phyloP scores from a whole-genome alignment of 345 rosid species.

The Punica granatum region DNA sequence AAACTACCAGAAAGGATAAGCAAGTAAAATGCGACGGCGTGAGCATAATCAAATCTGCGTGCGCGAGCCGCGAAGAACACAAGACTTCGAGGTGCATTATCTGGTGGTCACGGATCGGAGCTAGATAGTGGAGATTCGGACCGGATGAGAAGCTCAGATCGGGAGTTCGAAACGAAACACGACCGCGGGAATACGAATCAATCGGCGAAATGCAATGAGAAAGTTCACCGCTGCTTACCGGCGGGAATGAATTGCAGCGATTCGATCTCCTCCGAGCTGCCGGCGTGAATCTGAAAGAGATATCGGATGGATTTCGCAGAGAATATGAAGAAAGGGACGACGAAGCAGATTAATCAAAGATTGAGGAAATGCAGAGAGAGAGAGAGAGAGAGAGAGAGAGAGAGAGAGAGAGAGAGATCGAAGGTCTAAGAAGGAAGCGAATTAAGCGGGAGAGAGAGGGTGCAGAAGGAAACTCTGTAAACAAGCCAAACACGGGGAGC shows the following conservation, averaged over 20 bases:
- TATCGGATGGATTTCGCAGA: not conserved
- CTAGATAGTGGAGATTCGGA: not conserved
- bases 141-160: not conserved
- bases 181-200: not conserved
- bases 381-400: not conserved
- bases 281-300: not conserved
- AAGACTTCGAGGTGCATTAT: no score
- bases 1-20: not conserved
- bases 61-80: no score
- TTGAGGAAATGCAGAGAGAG: not conserved
- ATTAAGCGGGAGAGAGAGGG: not conserved
- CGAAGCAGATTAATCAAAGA: no score
- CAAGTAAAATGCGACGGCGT: not conserved
- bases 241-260: not conserved
- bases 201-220: not conserved
- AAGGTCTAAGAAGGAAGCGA: not conserved
- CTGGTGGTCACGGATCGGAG: not conserved
- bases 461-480: not conserved
- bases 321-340: not conserved
- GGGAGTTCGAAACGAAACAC: not conserved
- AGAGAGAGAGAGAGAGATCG: not conserved
- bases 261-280: slow-evolving; percentile 4
- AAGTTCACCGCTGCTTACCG: slow-evolving; percentile 1
- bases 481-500: not conserved
- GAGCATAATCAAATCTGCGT: not conserved